Percentiles rank a stretch among this genome's conserved stretches.
These are phyloP conservation scores for Cadophora luteo-olivacea DNA, from an alignment of 2,329 filamentous ascomycete species.

Conservation along the genomic window DNA sequence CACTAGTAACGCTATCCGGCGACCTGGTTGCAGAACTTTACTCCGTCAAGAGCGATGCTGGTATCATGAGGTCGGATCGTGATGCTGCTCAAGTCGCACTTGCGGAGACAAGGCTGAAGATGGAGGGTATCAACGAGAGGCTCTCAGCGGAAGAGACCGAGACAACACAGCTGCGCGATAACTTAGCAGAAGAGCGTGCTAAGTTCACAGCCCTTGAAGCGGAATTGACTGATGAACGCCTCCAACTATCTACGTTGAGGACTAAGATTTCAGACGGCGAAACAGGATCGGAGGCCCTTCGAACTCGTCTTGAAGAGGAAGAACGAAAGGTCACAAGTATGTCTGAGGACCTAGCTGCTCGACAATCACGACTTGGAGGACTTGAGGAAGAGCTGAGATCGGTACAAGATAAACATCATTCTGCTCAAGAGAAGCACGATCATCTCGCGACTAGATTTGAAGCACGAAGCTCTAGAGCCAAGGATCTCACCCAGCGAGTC, in stretches of 20 bases:
- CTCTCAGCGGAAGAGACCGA: slow-evolving; percentile 59
- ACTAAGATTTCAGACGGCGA: slow-evolving; percentile 81
- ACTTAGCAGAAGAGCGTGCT: slow-evolving; percentile 59
- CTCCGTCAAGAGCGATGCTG: slow-evolving; percentile 64
- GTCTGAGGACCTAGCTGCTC: slow-evolving; percentile 73
- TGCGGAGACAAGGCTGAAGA: slow-evolving; percentile 62
- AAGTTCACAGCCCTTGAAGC: slow-evolving; percentile 60
- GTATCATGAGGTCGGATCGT: slow-evolving; percentile 67
- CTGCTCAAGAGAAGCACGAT: slow-evolving; percentile 58
- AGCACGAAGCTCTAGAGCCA: slow-evolving; percentile 73
- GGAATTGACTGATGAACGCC: slow-evolving; percentile 68
- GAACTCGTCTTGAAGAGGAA: slow-evolving; percentile 76
- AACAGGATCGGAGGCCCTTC: slow-evolving; percentile 80
- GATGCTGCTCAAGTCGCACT: slow-evolving; percentile 63
- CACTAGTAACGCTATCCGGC: slow-evolving; percentile 62
- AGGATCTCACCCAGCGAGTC: slow-evolving; percentile 83
- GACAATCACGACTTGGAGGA: slow-evolving; percentile 76
- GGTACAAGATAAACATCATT: slow-evolving; percentile 69
- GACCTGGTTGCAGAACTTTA: slow-evolving; percentile 66
- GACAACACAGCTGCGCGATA: slow-evolving; percentile 59
- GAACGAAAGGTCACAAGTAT: slow-evolving; percentile 73
- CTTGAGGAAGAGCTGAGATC: slow-evolving; percentile 78
- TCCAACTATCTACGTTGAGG: slow-evolving; percentile 72
- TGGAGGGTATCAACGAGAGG: slow-evolving; percentile 59
- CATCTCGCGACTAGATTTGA: slow-evolving; percentile 65